Base-by-base conservation (phyloP, 129 eudicot genomes). In the Gnaphalium uliginosum region DNA sequence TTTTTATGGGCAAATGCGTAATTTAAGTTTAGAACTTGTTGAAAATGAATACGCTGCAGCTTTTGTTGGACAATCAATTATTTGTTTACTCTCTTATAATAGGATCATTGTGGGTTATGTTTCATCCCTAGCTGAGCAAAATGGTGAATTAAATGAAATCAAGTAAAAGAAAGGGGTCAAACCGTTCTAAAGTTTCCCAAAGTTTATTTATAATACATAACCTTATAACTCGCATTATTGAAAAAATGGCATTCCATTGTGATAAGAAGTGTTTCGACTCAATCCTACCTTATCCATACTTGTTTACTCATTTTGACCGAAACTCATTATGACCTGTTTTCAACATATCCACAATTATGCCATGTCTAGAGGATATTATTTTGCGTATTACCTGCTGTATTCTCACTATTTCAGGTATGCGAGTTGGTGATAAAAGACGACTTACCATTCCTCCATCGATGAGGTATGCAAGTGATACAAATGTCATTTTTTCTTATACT, bases 371-470 rank as follows among this genome's bases (percentile, higher is more conserved):
- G 56, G 37, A 66, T 53, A 39, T 5, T 0, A 6, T n/a, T 79
- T 46, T 58, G 29, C 46, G 21, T 8, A 2, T 69, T 4, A 63
- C 33, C 19, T 51, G 56, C 35, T 65, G 32, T 66, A n/a, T 43
- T 21, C 11, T 5, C 46, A 19, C 27, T 26, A 27, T 82, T 66
- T 35, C 85, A 93, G 97, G 99, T 73, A 94, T 94, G 97, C 86
- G 83, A 33, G 94, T 87, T 33, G 99, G 99, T 65, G 99, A 87
- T 21, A 89, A 83, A 79, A 82, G 97, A 66, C 86, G 88, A 33
- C 46, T 94, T 48, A 81, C 73, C 2, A 81, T 91, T 59, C 99
- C 99, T 48, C 99, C 99, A 73, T 79, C 91, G 35, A 80, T 94
- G 90, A 88, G 99, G 96, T 93, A 89, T 60, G 64, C 56, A 24